Percentiles rank a stretch among this genome's conserved stretches.
phyloP scores from a whole-genome alignment of 225 moss, liverwort and hornwort species.

The Asterella californica region DNA sequence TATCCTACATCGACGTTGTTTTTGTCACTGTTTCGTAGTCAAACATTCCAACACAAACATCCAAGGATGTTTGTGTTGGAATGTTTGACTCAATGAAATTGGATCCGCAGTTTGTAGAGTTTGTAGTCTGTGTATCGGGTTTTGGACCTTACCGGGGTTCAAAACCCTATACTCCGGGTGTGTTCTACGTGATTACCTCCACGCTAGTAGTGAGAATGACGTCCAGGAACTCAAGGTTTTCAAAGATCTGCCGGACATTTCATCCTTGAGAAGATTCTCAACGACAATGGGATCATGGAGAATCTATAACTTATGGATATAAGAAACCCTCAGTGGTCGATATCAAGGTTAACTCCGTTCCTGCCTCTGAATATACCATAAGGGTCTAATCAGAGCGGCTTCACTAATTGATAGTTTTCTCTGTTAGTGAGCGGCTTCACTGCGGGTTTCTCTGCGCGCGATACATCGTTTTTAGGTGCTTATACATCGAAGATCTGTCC shows the following conservation, averaged over 20 bases:
- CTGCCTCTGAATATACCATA: background rate
- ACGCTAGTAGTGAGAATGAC: too few species aligned
- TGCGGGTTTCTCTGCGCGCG: too few species aligned
- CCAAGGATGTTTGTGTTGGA: background rate
- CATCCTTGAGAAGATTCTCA: slow-evolving; percentile 26
- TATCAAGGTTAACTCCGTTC: slow-evolving; percentile 58
- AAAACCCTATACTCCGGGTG: background rate
- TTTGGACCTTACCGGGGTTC: background rate
- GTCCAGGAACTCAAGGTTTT: background rate
- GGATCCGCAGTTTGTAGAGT: too few species aligned
- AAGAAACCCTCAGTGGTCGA: slow-evolving; percentile 71
- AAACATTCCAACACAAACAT: background rate
- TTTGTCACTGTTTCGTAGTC: background rate
- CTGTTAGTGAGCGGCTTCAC: too few species aligned
- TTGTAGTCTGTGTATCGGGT: too few species aligned
- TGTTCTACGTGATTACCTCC: background rate
- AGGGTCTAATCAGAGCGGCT: background rate
- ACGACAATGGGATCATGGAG: slow-evolving; percentile 90
- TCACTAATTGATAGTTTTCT: background rate
- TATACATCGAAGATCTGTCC: too few species aligned
- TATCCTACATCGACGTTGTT: slow-evolving; percentile 53
- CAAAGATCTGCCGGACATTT: background rate
- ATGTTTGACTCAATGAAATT: too few species aligned
- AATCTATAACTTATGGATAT: slow-evolving; percentile 65
- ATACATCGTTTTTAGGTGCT: too few species aligned